Evolutionary conservation across 2,329 filamentous ascomycete genomes (phyloP).

Genomic region (Sclerotinia borealis): DNA sequence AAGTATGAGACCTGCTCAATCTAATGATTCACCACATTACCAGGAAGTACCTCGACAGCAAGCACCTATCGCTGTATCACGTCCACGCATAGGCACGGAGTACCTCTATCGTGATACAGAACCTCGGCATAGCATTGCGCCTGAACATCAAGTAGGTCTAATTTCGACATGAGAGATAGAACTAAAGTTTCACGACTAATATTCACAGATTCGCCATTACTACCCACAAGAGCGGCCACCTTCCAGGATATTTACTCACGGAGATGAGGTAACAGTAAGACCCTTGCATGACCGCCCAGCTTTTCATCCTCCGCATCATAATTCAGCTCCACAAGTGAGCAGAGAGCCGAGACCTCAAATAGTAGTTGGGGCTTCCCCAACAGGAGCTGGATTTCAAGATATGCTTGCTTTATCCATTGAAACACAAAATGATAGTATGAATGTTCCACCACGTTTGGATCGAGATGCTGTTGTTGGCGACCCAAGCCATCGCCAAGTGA

Average conservation of each 20-base stretch:
- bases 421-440: slow-evolving; percentile 22
- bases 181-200: slow-evolving; percentile 2
- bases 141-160: slow-evolving; percentile 10
- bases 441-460: slow-evolving; percentile 20
- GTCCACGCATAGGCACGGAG: not conserved
- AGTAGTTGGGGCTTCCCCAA: slow-evolving; percentile 28
- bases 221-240: slow-evolving; percentile 18
- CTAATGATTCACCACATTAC: not conserved
- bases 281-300: slow-evolving; percentile 21
- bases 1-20: slow-evolving; percentile 7
- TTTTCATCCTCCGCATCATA: slow-evolving; percentile 19
- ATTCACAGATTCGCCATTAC: slow-evolving; percentile 10
- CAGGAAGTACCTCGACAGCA: not conserved
- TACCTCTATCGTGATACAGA: not conserved
- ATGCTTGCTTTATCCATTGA: slow-evolving; percentile 33
- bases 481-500: slow-evolving; percentile 16
- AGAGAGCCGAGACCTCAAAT: slow-evolving; percentile 25
- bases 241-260: slow-evolving; percentile 13
- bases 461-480: slow-evolving; percentile 17
- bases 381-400: slow-evolving; percentile 28
- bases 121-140: not conserved
- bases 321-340: slow-evolving; percentile 15
- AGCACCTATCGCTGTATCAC: not conserved
- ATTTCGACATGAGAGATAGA: not conserved
- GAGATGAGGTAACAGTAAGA: slow-evolving; percentile 28